Evolutionary conservation across 2,329 filamentous ascomycete species (phyloP), one percentile per base, ranked within the genome.

Genomic region (Drechslerella dactyloides): DNA sequence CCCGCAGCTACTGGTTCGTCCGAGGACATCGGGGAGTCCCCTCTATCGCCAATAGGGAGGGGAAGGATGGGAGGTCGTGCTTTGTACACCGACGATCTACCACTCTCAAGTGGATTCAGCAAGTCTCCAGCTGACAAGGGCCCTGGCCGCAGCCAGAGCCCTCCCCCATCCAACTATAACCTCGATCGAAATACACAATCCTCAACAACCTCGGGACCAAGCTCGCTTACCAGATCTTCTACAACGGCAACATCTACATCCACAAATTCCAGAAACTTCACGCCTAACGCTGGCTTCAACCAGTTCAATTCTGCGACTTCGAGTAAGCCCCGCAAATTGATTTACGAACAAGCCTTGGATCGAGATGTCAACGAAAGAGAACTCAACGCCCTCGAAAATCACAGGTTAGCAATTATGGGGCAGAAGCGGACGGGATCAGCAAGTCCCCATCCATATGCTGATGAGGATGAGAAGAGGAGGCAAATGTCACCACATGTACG

Each of bases 51-150:
- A 21, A 65, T 65, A 19, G 63, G 74, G 2, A 78, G 76, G 15
- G 81, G 82, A 19, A 84, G 83, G 51, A 85, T 90, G 83, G 81
- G 83, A 51, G 90, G 85, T 23, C 88, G 86, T 74, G 84, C 87
- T 0, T 79, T 96, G 1, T 97, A 97, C 77, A 92, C 96, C 24
- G 88, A 94, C 75, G 94, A 99, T 79, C 85, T 97, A 17, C 86
- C 88, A 69, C 81, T 83, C 62, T 80, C 82, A 73, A 81, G 79
- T 23, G 86, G 89, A 74, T 86, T 82, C 77, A 82, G 84, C 70
- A 82, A 82, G 72, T 78, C 80, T 1, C 76, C 79, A 4, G 81
- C 82, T 3, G 81, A 82, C 10, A 75, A 75, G 68, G 79, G 75
- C 70, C 80, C 77, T 46, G 61, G 75, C 76, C 69, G 77, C 57